These are phyloP conservation scores for Gorgonomyces haynaldii DNA, from an alignment of 192 early-diverging fungal species.

Conservation along the genomic window DNA sequence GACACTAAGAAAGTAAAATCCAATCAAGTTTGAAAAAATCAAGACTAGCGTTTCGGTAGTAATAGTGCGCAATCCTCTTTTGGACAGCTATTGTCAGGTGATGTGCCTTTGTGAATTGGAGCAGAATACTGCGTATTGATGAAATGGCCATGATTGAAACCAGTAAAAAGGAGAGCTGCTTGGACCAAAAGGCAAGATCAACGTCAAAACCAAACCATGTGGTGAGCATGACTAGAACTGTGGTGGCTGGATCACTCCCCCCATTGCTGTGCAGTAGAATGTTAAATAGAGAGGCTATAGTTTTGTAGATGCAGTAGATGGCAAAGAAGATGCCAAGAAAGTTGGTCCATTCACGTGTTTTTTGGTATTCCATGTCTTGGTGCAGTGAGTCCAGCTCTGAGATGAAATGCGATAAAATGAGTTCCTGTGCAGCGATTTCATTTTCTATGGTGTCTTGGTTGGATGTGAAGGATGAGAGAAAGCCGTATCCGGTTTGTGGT, in stretches of 20 bases:
- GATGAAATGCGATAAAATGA: constrained; percentile 7
- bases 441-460: not conserved
- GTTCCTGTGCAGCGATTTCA: not conserved
- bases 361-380: not conserved
- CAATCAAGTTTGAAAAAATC: too few species aligned
- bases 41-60: too few species aligned
- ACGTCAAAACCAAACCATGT: constrained; percentile 52
- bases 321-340: constrained; percentile 77
- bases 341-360: constrained; percentile 60
- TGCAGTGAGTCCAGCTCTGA: constrained; percentile 55
- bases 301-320: constrained; percentile 81
- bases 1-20: too few species aligned
- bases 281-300: constrained; percentile 37
- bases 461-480: not conserved
- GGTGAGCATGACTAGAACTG: constrained; percentile 61
- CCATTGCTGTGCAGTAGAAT: constrained; percentile 7
- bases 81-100: too few species aligned
- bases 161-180: constrained; percentile 85
- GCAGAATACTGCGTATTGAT: too few species aligned
- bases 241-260: constrained; percentile 67
- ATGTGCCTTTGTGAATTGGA: too few species aligned
- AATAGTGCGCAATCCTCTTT: too few species aligned
- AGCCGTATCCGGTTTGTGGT: not conserved
- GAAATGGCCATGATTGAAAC: constrained; percentile 85
- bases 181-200: constrained; percentile 75